phyloP scores from a whole-genome alignment of 2,329 filamentous ascomycete species.

The Aotearoamyces nothofagi region DNA sequence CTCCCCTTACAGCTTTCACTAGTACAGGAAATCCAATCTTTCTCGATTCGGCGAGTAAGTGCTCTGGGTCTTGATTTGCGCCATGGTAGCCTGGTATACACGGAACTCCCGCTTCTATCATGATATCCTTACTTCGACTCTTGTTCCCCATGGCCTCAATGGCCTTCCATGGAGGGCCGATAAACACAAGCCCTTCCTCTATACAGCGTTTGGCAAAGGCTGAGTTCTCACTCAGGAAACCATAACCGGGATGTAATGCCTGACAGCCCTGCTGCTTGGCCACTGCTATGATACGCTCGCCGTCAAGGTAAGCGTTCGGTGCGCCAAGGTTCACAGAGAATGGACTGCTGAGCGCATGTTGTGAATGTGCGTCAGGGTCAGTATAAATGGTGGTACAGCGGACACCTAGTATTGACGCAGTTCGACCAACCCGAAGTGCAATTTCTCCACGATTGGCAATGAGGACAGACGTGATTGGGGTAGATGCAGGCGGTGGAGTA shows the following conservation, averaged over 20 bases:
- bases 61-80: conserved; percentile 52
- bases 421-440: conserved; percentile 80
- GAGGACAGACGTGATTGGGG: conserved; percentile 61
- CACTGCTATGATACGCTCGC: conserved; percentile 77
- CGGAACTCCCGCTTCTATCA: conserved; percentile 86
- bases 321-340: conserved; percentile 74
- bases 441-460: conserved; percentile 98
- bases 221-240: conserved; percentile 89
- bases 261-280: conserved; percentile 78
- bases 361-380: conserved; percentile 71
- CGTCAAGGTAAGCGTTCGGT: conserved; percentile 80
- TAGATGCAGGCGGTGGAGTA: conserved; percentile 10
- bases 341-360: conserved; percentile 76
- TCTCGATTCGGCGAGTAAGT: conserved; percentile 52
- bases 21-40: conserved; percentile 56
- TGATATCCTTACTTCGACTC: conserved; percentile 86
- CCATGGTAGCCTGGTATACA: conserved; percentile 97
- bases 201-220: conserved; percentile 78
- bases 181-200: conserved; percentile 83
- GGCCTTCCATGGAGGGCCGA: conserved; percentile 73
- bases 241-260: conserved; percentile 91
- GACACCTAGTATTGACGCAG: conserved; percentile 78
- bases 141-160: conserved; percentile 90
- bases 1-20: conserved; percentile 66
- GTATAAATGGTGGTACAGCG: conserved; percentile 91